A percentile compares a stretch with the other conserved stretches of the same genome.
Conservation (phyloP, 2,329 filamentous ascomycete genomes). For the Hypomyces rosellus region DNA sequence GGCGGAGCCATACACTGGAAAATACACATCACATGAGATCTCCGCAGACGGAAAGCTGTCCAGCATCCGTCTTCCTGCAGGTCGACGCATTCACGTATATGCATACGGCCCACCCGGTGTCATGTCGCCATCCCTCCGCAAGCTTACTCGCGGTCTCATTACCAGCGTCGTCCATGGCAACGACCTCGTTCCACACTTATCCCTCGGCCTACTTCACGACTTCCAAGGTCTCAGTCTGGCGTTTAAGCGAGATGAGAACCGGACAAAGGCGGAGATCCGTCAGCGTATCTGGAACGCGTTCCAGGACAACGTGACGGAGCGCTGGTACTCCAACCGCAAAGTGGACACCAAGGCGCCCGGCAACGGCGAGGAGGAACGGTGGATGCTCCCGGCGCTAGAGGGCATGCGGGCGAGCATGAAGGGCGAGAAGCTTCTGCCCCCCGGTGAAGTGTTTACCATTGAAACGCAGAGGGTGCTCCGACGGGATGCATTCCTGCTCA, state of each 20-base stretch:
- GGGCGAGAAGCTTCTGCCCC: conserved; percentile 63
- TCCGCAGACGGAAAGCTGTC: conserved; percentile 19
- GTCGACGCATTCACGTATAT: conserved; percentile 70
- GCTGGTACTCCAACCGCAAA: conserved; percentile 42
- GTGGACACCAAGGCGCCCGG: conserved; percentile 28
- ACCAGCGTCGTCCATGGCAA: conserved; percentile 68
- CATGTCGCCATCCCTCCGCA: conserved; percentile 63
- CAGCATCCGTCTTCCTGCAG: conserved; percentile 52
- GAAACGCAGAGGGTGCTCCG: conserved; percentile 63
- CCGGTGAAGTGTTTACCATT: conserved; percentile 69
- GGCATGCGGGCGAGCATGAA: conserved; percentile 61
- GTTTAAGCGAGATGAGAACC: conserved; percentile 65
- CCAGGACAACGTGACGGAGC: conserved; percentile 53
- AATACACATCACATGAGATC: conserved; percentile 30
- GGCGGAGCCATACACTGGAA: conserved; percentile 37
- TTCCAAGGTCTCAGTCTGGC: conserved; percentile 65
- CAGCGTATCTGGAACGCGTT: conserved; percentile 60
- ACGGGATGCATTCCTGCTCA: conserved; percentile 54
- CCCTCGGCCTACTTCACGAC: conserved; percentile 67
- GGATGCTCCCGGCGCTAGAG: conserved; percentile 63
- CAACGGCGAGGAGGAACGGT: conserved; percentile 47
- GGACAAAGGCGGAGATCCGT: conserved; percentile 60
- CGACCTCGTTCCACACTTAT: conserved; percentile 68
- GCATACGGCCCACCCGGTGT: conserved; percentile 70
- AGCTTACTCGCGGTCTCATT: conserved; percentile 65